Conservation (phyloP, 306 rosid species). For the Lathyrus tuberosus region DNA sequence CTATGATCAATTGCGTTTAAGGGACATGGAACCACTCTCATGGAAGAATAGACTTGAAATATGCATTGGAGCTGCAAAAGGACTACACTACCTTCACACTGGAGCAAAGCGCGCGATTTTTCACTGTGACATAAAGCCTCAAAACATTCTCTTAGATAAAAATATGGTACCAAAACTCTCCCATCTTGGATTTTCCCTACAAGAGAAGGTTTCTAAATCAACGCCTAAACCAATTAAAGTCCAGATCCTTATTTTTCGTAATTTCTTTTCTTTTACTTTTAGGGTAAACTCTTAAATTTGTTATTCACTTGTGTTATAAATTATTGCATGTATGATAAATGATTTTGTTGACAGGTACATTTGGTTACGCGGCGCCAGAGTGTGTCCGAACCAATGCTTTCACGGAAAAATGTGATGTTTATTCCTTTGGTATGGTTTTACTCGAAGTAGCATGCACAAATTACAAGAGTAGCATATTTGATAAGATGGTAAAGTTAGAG, state of each 20-base stretch:
- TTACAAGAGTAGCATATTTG: neutral
- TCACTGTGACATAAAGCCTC: neutral
- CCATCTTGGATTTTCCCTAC: neutral
- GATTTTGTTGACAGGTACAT: neutral
- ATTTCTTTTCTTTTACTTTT: neutral
- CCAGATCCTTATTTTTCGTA: neutral
- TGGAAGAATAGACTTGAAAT: neutral
- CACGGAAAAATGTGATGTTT: slow-evolving; percentile 7
- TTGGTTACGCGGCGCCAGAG: neutral
- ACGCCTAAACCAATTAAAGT: slow-evolving; percentile 8
- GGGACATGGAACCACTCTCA: too few relatives aligned
- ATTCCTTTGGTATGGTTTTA: slow-evolving; percentile 35
- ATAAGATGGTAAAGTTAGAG: neutral
- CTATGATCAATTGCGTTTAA: too few relatives aligned
- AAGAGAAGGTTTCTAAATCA: neutral
- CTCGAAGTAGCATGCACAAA: neutral
- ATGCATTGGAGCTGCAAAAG: slow-evolving; percentile 41
- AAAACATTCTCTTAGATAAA: slow-evolving; percentile 18
- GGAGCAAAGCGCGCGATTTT: slow-evolving; percentile 37
- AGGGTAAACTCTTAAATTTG: neutral
- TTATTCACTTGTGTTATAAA: too few relatives aligned
- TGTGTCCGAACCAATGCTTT: neutral
- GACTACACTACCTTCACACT: slow-evolving; percentile 41
- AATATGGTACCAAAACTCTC: slow-evolving; percentile 28
- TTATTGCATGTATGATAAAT: neutral